Evolutionary conservation across 2,329 filamentous ascomycete genomes (phyloP).

Genomic region (Fusarium sacchari): DNA sequence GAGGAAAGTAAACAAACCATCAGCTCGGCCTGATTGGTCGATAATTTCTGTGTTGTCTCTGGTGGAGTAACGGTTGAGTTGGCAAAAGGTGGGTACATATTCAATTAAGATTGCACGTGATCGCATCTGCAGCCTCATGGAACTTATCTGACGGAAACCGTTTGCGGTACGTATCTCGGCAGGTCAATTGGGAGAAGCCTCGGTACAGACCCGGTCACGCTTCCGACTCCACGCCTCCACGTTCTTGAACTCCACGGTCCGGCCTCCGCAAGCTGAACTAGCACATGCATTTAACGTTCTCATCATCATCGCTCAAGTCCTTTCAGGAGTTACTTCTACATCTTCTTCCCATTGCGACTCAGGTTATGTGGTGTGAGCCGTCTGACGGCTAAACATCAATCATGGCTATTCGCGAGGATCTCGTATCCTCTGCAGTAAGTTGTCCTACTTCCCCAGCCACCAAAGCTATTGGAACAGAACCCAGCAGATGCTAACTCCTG

Average conservation of each 20-base stretch:
- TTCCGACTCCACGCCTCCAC: slow-evolving; percentile 42
- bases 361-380: slow-evolving; percentile 41
- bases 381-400: slow-evolving; percentile 37
- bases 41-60: neutral
- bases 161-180: slow-evolving; percentile 31
- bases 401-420: slow-evolving; percentile 93
- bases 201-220: slow-evolving; percentile 46
- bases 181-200: slow-evolving; percentile 43
- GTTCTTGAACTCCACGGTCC: slow-evolving; percentile 32
- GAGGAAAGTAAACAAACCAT: slow-evolving; percentile 56
- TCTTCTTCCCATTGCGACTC: slow-evolving; percentile 13
- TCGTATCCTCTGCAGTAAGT: slow-evolving; percentile 82
- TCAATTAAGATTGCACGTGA: slow-evolving; percentile 23
- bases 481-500: slow-evolving; percentile 30
- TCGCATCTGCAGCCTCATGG: neutral
- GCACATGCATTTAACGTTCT: slow-evolving; percentile 45
- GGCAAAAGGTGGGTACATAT: slow-evolving; percentile 15
- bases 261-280: slow-evolving; percentile 33
- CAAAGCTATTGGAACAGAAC: slow-evolving; percentile 1
- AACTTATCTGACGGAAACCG: neutral
- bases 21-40: slow-evolving; percentile 42
- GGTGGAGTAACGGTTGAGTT: slow-evolving; percentile 25
- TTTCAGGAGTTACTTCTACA: neutral
- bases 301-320: slow-evolving; percentile 26
- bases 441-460: slow-evolving; percentile 7